Evolutionary conservation across 345 rosid genomes (phyloP).

Genomic region (Heritiera fomes): DNA sequence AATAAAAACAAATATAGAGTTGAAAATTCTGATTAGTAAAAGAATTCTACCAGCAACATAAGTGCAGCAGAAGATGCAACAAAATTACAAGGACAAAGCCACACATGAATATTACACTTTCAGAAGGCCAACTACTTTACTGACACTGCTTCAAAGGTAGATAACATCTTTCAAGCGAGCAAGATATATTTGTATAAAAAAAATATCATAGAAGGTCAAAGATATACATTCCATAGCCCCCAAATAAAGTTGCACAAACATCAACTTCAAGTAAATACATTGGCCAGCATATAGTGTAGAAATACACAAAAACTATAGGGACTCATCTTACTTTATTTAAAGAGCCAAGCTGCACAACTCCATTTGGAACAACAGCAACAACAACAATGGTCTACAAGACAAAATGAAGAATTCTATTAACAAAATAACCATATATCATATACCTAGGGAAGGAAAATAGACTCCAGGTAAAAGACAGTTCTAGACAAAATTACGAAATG

Average conservation of each 20-base stretch:
- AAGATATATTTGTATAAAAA: neutral
- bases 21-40: slow-evolving; percentile 10
- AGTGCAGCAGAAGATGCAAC: neutral
- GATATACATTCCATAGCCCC: slow-evolving; percentile 6
- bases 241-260: neutral
- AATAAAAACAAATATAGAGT: slow-evolving; percentile 4
- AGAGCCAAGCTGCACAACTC: slow-evolving; percentile 93
- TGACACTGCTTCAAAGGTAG: neutral
- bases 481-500: neutral
- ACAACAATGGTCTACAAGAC: slow-evolving; percentile 64
- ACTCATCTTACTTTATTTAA: slow-evolving; percentile 59
- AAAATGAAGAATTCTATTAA: slow-evolving; percentile 13
- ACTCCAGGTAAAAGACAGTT: neutral
- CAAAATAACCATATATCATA: slow-evolving; percentile 2
- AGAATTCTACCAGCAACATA: slow-evolving; percentile 9
- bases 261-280: slow-evolving; percentile 6
- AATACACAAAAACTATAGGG: slow-evolving; percentile 18
- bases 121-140: neutral
- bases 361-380: slow-evolving; percentile 73
- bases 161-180: slow-evolving; percentile 1
- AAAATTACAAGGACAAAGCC: slow-evolving; percentile 10
- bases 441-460: neutral
- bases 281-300: slow-evolving; percentile 4
- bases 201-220: neutral
- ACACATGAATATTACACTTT: neutral